phyloP scores from a whole-genome alignment of 2,329 filamentous ascomycete genomes.

The Arthrinium puccinioides region DNA sequence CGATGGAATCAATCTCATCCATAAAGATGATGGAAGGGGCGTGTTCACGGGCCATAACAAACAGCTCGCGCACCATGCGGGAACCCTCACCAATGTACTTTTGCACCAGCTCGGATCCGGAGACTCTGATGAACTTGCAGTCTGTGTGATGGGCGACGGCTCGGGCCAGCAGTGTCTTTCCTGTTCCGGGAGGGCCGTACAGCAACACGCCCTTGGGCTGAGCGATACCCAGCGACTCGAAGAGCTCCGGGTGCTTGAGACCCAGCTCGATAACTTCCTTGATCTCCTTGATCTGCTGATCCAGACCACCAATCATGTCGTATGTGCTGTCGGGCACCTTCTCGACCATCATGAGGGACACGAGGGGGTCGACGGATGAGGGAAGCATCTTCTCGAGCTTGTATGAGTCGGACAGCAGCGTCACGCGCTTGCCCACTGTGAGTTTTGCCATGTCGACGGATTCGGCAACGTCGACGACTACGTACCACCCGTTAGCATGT shows the following conservation, averaged over 20 bases:
- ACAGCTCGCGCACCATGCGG: conserved; percentile 96
- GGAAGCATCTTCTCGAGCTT: conserved; percentile 98
- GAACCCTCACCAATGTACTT: conserved; percentile 99
- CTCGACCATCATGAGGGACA: conserved; percentile 99
- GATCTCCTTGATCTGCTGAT: conserved; percentile 99
- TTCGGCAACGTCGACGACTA: conserved; percentile 94
- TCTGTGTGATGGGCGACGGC: conserved; percentile 97
- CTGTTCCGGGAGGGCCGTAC: conserved; percentile 93
- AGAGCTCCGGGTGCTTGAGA: conserved; percentile 95
- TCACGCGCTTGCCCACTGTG: conserved; percentile 94
- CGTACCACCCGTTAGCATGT: conserved; percentile 13
- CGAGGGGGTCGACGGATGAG: conserved; percentile 94
- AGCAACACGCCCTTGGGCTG: conserved; percentile 96
- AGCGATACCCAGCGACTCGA: conserved; percentile 97
- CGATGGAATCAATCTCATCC: conserved; percentile 99
- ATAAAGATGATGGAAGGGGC: conserved; percentile 99
- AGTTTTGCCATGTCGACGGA: conserved; percentile 92
- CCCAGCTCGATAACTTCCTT: conserved; percentile 99
- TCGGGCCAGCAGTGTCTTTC: conserved; percentile 90
- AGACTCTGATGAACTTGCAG: conserved; percentile 98
- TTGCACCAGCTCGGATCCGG: conserved; percentile 91
- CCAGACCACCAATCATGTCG: conserved; percentile 98
- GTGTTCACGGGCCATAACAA: conserved; percentile 98
- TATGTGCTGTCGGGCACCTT: conserved; percentile 99
- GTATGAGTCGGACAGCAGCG: conserved; percentile 93